These are phyloP conservation scores for Paraconiothyrium sp. DNA, from an alignment of 2,329 filamentous ascomycete genomes.

Conservation along the genomic window DNA sequence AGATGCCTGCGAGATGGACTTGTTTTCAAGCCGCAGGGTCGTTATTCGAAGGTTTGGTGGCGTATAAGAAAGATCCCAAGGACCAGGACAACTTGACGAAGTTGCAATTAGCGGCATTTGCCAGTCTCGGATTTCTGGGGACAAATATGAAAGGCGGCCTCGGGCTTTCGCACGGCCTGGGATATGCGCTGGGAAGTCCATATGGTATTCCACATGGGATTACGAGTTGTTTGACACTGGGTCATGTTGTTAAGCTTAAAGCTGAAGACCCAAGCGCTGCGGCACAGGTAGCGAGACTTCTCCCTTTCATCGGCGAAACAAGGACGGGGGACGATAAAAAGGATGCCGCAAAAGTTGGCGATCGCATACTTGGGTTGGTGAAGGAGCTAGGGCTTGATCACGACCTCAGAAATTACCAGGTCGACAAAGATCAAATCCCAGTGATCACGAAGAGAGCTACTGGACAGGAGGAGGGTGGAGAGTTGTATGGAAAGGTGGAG, in stretches of 20 bases:
- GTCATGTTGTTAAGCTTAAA: constrained; percentile 64
- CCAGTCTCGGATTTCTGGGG: constrained; percentile 60
- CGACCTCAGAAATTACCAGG: constrained; percentile 58
- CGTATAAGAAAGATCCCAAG: constrained; percentile 57
- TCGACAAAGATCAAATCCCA: constrained; percentile 53
- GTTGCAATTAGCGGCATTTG: constrained; percentile 63
- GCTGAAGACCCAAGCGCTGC: constrained; percentile 56
- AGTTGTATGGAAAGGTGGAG: constrained; percentile 55
- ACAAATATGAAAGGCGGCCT: constrained; percentile 61
- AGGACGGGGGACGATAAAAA: constrained; percentile 51
- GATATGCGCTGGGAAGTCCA: constrained; percentile 64
- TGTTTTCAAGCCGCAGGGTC: constrained; percentile 56
- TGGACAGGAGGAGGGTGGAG: constrained; percentile 51
- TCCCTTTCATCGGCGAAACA: constrained; percentile 55
- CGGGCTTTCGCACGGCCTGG: constrained; percentile 58
- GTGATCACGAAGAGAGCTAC: constrained; percentile 58
- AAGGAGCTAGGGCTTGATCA: constrained; percentile 54
- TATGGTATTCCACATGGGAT: constrained; percentile 67
- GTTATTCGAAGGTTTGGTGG: constrained; percentile 59
- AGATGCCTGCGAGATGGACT: constrained; percentile 61
- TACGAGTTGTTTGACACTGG: constrained; percentile 64
- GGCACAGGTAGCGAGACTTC: constrained; percentile 55
- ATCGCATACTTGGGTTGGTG: constrained; percentile 56
- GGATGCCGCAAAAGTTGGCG: constrained; percentile 57
- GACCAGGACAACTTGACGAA: constrained; percentile 61